Evolutionary conservation across 2,329 filamentous ascomycete species (phyloP).

Genomic region (Colletotrichum somersetense): DNA sequence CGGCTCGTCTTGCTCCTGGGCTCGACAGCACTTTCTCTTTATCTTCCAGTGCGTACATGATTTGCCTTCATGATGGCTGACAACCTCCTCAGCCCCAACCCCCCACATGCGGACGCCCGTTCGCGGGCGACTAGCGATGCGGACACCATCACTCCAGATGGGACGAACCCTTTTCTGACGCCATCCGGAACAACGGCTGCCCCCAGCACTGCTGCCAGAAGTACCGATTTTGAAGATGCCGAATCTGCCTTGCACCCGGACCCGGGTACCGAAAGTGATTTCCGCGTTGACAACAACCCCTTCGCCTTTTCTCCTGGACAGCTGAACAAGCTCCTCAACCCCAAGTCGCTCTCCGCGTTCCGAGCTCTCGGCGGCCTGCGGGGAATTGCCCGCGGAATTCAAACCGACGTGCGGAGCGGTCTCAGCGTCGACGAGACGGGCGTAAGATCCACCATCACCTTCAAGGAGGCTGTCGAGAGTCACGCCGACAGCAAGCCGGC

Average conservation of each 20-base stretch:
- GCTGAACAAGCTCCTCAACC: conserved; percentile 79
- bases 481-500: conserved; percentile 2
- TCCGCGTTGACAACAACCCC: conserved; percentile 76
- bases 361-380: conserved; percentile 76
- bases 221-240: conserved; percentile 43
- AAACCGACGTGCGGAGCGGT: conserved; percentile 72
- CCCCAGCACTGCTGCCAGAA: conserved; percentile 31
- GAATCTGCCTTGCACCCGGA: conserved; percentile 74
- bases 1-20: conserved; percentile 36
- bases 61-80: conserved; percentile 27
- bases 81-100: conserved; percentile 34
- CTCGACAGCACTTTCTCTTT: conserved; percentile 35
- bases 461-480: conserved; percentile 72
- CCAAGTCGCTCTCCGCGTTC: conserved; percentile 80
- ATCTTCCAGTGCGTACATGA: conserved; percentile 18
- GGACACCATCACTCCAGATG: conserved; percentile 35
- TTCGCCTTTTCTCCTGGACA: conserved; percentile 82
- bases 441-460: conserved; percentile 72
- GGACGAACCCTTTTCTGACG: conserved; percentile 45
- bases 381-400: conserved; percentile 77
- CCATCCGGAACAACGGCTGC: conserved; percentile 36
- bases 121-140: conserved; percentile 38
- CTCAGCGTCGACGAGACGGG: conserved; percentile 76
- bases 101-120: conserved; percentile 27
- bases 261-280: conserved; percentile 77